Evolutionary conservation across 441 rosid genomes (phyloP).

Genomic region (Erodium trifolium): DNA sequence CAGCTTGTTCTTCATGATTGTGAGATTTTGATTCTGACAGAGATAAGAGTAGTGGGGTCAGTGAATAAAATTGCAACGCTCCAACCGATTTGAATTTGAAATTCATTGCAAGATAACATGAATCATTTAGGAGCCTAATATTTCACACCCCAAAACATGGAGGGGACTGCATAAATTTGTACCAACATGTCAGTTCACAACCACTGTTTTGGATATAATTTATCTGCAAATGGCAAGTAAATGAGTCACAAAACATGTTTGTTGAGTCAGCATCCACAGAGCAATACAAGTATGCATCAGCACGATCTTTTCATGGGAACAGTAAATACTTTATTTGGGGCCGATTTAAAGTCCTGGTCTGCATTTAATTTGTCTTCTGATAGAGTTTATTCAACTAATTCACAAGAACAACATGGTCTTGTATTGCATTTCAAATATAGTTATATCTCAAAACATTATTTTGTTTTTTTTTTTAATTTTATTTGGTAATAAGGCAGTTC

Average conservation of each 20-base stretch:
- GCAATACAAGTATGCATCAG: background rate
- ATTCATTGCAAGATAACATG: too few species aligned
- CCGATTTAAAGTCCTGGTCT: background rate
- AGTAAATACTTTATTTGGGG: background rate
- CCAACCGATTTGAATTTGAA: background rate
- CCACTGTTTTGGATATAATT: background rate
- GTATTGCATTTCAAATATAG: background rate
- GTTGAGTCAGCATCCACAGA: background rate
- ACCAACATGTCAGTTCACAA: slow-evolving; percentile 3
- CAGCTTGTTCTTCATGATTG: background rate
- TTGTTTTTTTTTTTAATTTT: background rate
- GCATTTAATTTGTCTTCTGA: background rate
- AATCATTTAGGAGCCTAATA: too few species aligned
- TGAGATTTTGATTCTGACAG: background rate
- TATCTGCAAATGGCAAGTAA: background rate
- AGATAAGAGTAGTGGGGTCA: background rate
- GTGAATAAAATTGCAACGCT: background rate
- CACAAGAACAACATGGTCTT: background rate
- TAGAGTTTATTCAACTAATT: background rate
- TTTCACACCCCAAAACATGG: background rate
- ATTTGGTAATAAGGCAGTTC: background rate
- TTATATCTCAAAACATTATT: background rate
- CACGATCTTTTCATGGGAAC: background rate
- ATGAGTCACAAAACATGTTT: background rate
- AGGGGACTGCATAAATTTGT: background rate